Conservation (phyloP, 345 rosid species). For the Linum tenue region DNA sequence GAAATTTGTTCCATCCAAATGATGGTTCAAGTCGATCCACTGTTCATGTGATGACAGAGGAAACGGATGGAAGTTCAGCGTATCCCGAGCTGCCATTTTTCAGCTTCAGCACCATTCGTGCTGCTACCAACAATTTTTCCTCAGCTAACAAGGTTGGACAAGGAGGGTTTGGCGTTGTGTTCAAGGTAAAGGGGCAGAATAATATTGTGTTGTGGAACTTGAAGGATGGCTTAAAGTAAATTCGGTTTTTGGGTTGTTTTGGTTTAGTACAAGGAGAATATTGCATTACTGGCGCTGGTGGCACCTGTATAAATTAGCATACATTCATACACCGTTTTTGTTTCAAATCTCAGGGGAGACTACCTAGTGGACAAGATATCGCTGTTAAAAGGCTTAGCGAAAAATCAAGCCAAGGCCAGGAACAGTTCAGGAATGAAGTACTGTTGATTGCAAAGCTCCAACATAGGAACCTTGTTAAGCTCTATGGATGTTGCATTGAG, state of each 20-base stretch:
- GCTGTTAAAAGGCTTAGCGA: neutral
- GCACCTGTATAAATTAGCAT: neutral
- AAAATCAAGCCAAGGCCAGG: neutral
- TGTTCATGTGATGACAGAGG: neutral
- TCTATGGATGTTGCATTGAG: constrained; percentile 14
- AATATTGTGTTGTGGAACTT: too few species aligned
- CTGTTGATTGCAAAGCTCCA: neutral
- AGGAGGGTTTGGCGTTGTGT: constrained; percentile 45
- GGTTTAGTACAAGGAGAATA: too few species aligned
- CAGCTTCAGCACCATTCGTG: neutral
- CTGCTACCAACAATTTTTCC: constrained; percentile 25
- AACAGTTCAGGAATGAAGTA: neutral
- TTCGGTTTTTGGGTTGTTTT: too few species aligned
- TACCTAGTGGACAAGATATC: neutral
- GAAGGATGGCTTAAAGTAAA: too few species aligned
- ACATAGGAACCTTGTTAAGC: constrained; percentile 1
- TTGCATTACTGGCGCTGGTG: neutral
- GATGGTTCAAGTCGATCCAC: neutral
- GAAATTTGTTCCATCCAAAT: neutral
- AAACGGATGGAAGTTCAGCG: neutral
- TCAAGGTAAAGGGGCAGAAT: constrained; percentile 18
- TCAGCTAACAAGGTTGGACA: constrained; percentile 28
- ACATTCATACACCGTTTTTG: neutral
- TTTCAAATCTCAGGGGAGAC: neutral
- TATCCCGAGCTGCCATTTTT: constrained; percentile 1